Conservation (phyloP, 495 filamentous ascomycete species). For the Lasiosphaeria hispida region DNA sequence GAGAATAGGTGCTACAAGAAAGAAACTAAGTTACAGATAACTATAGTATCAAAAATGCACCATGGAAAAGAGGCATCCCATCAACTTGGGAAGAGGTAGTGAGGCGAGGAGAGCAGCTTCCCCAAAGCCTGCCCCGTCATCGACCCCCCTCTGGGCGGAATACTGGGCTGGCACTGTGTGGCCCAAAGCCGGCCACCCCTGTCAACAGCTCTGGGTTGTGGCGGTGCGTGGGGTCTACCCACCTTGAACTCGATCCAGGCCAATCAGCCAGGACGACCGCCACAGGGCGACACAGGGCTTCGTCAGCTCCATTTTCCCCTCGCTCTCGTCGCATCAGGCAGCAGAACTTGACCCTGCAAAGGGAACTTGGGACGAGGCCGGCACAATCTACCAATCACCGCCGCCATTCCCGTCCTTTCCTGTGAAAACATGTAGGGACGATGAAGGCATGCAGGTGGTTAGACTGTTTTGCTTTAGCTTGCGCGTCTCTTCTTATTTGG, state of each 20-base stretch:
- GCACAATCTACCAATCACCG: background rate
- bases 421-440: background rate
- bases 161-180: too few relatives aligned
- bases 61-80: slow-evolving; percentile 7
- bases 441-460: background rate
- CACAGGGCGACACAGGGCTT: slow-evolving; percentile 10
- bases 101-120: background rate
- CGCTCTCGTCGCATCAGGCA: too few relatives aligned
- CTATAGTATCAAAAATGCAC: background rate
- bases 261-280: slow-evolving; percentile 8
- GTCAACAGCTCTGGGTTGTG: background rate
- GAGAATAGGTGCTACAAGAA: too few relatives aligned
- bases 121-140: background rate
- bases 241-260: background rate
- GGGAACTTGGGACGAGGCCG: background rate
- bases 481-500: background rate
- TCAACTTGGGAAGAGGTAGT: background rate
- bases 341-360: background rate
- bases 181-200: too few relatives aligned
- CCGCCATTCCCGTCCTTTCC: background rate
- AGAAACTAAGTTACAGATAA: too few relatives aligned
- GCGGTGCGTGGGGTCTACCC: background rate
- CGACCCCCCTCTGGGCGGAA: background rate
- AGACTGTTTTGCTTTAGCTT: background rate
- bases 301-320: slow-evolving; percentile 4